Conservation (phyloP, 2,329 filamentous ascomycete genomes). For the Sphaerostilbella broomeana region DNA sequence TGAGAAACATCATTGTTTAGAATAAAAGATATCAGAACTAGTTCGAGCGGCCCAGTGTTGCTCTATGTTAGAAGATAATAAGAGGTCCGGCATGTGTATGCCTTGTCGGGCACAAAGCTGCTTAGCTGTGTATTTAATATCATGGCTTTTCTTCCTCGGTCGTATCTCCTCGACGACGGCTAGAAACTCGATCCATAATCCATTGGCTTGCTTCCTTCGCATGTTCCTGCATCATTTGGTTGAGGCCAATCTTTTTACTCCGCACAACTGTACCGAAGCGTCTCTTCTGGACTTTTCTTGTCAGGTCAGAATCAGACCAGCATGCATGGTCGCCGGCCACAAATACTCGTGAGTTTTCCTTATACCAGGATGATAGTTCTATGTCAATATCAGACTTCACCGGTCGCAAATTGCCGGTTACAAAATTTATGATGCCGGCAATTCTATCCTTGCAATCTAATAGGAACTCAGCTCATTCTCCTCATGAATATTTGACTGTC, state of each 20-base stretch:
- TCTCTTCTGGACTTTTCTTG: constrained; percentile 52
- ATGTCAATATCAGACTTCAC: constrained; percentile 72
- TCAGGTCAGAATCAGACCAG: constrained; percentile 60
- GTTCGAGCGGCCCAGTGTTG: no score
- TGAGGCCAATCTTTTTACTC: constrained; percentile 43
- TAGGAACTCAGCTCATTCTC: constrained; percentile 12
- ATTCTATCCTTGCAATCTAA: constrained; percentile 60
- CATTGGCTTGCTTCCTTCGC: constrained; percentile 45
- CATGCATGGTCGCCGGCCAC: constrained; percentile 69
- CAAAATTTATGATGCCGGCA: constrained; percentile 71
- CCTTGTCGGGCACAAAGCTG: no score
- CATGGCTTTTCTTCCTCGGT: constrained; percentile 40
- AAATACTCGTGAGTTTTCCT: constrained; percentile 70
- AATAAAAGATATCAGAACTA: no score
- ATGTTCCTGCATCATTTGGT: constrained; percentile 52
- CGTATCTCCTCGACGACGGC: constrained; percentile 34
- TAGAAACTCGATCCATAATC: constrained; percentile 37
- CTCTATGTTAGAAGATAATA: no score
- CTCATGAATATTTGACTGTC: background rate
- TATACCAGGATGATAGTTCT: constrained; percentile 75
- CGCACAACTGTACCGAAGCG: constrained; percentile 53
- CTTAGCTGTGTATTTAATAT: no score
- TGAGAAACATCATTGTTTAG: no score
- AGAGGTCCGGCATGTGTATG: no score
- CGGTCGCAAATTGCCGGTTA: constrained; percentile 68